Conservation (phyloP, 768 basidiomycete species). For the Antrodiella citrinella region DNA sequence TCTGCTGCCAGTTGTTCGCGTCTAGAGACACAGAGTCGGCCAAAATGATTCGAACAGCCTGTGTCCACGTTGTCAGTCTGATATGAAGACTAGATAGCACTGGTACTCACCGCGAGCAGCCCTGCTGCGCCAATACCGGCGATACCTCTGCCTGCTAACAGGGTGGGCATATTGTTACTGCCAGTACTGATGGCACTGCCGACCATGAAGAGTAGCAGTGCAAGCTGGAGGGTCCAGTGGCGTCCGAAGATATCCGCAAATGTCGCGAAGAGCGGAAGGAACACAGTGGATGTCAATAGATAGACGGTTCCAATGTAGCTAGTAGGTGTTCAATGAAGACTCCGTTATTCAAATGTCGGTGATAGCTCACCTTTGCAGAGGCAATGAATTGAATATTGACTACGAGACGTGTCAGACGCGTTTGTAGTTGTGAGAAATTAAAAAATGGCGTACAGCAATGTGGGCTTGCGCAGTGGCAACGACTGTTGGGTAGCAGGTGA, state of each 20-base stretch:
- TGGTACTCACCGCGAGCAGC: constrained; percentile 25
- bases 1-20: constrained; percentile 34
- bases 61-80: not conserved
- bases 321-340: not conserved
- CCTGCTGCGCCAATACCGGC: constrained; percentile 44
- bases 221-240: constrained; percentile 36
- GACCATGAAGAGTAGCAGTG: constrained; percentile 36
- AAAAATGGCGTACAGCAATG: constrained; percentile 33
- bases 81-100: constrained; percentile 7
- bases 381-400: constrained; percentile 27
- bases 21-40: constrained; percentile 36
- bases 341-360: not conserved
- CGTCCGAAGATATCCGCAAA: constrained; percentile 44
- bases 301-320: constrained; percentile 46
- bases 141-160: constrained; percentile 39
- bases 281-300: constrained; percentile 43
- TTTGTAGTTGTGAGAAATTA: not conserved
- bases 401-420: constrained; percentile 4
- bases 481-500: constrained; percentile 22
- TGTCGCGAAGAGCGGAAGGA: constrained; percentile 42
- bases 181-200: constrained; percentile 42
- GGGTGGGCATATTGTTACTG: constrained; percentile 34
- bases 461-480: constrained; percentile 45
- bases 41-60: constrained; percentile 37
- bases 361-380: constrained; percentile 23